Percentiles rank a stretch among this genome's conserved stretches.
Conservation (phyloP, 768 basidiomycete genomes). For the Lepiota venenata region DNA sequence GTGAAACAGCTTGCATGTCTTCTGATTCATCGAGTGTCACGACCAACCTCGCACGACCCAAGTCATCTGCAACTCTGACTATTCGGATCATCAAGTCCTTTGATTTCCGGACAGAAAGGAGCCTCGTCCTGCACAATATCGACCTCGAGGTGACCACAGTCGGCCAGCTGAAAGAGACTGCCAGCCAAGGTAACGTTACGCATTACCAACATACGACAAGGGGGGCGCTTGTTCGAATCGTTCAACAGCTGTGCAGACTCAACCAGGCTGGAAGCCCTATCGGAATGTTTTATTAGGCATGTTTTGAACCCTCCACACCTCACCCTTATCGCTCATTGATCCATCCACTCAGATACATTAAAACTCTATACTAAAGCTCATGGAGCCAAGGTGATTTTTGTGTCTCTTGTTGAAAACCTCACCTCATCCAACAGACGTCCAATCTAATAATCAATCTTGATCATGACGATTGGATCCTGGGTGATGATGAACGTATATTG, state of each 20-base stretch:
- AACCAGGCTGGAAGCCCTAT: constrained; percentile 88
- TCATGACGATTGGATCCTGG: constrained; percentile 89
- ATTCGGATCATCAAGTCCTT: constrained; percentile 95
- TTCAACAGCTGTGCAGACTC: constrained; percentile 61
- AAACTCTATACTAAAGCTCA: constrained; percentile 96
- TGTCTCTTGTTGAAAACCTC: background rate
- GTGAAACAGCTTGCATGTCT: too few species aligned
- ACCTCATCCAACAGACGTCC: constrained; percentile 59
- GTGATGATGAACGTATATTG: constrained; percentile 63
- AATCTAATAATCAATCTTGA: constrained; percentile 98
- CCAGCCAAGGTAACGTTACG: constrained; percentile 64
- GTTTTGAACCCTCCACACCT: background rate
- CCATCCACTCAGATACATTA: constrained; percentile 67
- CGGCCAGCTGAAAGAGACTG: constrained; percentile 70
- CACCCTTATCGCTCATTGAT: constrained; percentile 6
- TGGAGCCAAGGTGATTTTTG: constrained; percentile 75
- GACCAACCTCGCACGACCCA: constrained; percentile 65
- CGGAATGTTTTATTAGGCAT: constrained; percentile 66
- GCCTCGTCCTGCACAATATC: constrained; percentile 77
- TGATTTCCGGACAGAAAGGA: constrained; percentile 85
- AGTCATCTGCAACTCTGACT: constrained; percentile 80
- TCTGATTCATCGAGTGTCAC: constrained; percentile 32
- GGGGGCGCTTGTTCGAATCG: constrained; percentile 9
- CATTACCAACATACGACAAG: constrained; percentile 4
- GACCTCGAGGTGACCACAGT: constrained; percentile 82